These are phyloP conservation scores for Phanerochaete sordida DNA, from an alignment of 768 basidiomycete genomes.

Conservation along the genomic window DNA sequence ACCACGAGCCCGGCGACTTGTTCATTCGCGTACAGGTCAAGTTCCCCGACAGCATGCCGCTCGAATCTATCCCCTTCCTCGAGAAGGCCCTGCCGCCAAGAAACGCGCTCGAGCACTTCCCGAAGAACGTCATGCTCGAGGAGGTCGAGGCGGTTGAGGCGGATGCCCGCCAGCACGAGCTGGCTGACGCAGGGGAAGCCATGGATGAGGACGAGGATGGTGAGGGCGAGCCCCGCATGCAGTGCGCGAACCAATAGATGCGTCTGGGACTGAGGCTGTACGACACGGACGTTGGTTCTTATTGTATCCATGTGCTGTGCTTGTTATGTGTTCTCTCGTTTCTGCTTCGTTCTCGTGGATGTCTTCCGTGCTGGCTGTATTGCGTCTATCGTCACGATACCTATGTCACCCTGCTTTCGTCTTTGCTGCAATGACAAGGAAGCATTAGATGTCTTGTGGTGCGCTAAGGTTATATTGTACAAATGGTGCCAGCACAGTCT, in stretches of 20 bases:
- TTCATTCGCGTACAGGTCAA: constrained; percentile 82
- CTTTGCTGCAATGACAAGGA: constrained; percentile 7
- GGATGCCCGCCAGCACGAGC: constrained; percentile 60
- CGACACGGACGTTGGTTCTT: constrained; percentile 6
- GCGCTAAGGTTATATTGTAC: constrained; percentile 1
- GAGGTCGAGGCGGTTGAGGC: constrained; percentile 82
- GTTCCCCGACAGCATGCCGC: constrained; percentile 84
- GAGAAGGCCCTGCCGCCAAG: constrained; percentile 87
- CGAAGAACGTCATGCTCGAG: constrained; percentile 69
- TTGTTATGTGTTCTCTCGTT: constrained; percentile 10
- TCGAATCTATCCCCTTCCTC: constrained; percentile 62
- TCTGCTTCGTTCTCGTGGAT: constrained; percentile 9
- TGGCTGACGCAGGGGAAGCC: constrained; percentile 59
- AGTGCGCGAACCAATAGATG: constrained; percentile 86
- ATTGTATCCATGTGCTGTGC: constrained; percentile 15
- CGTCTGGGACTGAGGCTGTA: background rate
- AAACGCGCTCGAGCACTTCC: constrained; percentile 57
- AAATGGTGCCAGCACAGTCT: background rate
- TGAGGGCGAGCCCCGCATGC: constrained; percentile 85
- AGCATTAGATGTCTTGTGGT: constrained; percentile 4
- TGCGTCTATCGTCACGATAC: constrained; percentile 14
- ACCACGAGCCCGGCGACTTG: constrained; percentile 95
- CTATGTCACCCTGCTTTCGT: constrained; percentile 11
- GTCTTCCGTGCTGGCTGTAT: constrained; percentile 9
- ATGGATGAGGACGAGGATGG: constrained; percentile 83